Conservation (phyloP, 371 early-diverging fungal genomes). For the Dipsacomyces acuminosporus region DNA sequence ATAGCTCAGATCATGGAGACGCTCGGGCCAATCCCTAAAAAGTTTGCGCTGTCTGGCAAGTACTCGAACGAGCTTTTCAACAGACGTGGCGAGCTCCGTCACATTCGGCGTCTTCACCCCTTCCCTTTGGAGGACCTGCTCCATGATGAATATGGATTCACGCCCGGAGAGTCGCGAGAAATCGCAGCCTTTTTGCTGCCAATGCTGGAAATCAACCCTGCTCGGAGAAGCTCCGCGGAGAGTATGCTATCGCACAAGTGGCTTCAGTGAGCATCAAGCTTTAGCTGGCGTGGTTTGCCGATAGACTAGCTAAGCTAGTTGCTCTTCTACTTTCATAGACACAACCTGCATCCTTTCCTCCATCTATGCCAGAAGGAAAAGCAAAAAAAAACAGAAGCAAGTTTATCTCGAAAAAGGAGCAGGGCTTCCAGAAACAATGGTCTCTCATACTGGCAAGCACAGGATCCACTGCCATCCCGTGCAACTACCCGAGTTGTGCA, state of each 20-base stretch:
- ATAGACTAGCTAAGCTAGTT: too few relatives aligned
- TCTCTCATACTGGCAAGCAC: too few relatives aligned
- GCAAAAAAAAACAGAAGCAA: too few relatives aligned
- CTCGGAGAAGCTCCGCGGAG: slow-evolving; percentile 54
- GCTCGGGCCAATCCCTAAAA: slow-evolving; percentile 74
- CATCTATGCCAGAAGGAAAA: too few relatives aligned
- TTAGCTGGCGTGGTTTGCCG: too few relatives aligned
- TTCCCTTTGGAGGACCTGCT: slow-evolving; percentile 82
- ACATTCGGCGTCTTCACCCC: slow-evolving; percentile 75
- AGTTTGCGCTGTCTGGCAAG: slow-evolving; percentile 68
- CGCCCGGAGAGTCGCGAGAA: slow-evolving; percentile 55
- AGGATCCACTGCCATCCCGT: too few relatives aligned
- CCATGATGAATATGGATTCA: slow-evolving; percentile 71
- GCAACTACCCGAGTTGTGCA: too few relatives aligned
- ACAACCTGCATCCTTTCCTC: too few relatives aligned
- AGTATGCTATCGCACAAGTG: slow-evolving; percentile 60
- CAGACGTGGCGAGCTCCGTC: slow-evolving; percentile 71
- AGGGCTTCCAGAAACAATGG: too few relatives aligned
- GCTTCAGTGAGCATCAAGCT: slow-evolving; percentile 52
- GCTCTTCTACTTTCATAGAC: too few relatives aligned
- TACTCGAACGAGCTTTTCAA: slow-evolving; percentile 75
- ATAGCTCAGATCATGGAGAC: slow-evolving; percentile 94
- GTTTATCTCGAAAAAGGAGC: too few relatives aligned
- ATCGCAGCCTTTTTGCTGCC: slow-evolving; percentile 64
- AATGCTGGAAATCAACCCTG: slow-evolving; percentile 71